These are phyloP conservation scores for Calonectria fujianensis DNA, from an alignment of 2,329 filamentous ascomycete species.

Conservation along the genomic window DNA sequence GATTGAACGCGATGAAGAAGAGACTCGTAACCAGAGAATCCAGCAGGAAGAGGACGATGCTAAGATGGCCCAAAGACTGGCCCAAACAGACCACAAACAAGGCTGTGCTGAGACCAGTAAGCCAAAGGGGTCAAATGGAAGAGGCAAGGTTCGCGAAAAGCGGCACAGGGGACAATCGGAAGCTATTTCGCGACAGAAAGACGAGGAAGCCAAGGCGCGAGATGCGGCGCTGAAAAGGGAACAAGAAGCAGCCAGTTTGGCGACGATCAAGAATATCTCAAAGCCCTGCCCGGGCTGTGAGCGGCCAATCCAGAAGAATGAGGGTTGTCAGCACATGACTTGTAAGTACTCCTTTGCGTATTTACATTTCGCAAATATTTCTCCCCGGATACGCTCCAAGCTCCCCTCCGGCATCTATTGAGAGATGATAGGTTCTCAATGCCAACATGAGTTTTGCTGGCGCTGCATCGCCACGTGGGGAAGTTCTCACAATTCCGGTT, in stretches of 20 bases:
- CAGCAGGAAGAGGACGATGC: too few relatives aligned
- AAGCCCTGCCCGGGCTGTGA: conserved; percentile 21
- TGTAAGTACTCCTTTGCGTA: not conserved
- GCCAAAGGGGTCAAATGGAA: too few relatives aligned
- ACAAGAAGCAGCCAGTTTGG: conserved; percentile 8
- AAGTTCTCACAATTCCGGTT: not conserved
- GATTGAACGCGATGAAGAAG: too few relatives aligned
- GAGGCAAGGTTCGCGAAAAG: too few relatives aligned
- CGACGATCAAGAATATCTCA: not conserved
- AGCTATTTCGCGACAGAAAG: too few relatives aligned
- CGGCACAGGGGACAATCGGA: too few relatives aligned
- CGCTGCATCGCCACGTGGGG: not conserved
- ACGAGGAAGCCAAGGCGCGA: too few relatives aligned
- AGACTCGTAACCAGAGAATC: too few relatives aligned
- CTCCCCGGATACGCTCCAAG: not conserved
- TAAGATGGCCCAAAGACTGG: too few relatives aligned
- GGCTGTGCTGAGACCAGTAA: too few relatives aligned
- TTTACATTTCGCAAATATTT: not conserved
- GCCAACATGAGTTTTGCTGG: conserved; percentile 20
- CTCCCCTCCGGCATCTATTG: not conserved
- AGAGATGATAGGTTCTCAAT: conserved; percentile 13
- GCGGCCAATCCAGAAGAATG: conserved; percentile 17
- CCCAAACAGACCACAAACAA: too few relatives aligned
- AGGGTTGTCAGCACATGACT: conserved; percentile 21
- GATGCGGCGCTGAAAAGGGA: not conserved